Evolutionary conservation across 768 basidiomycete species (phyloP).

Genomic region (Boletellus ananas): DNA sequence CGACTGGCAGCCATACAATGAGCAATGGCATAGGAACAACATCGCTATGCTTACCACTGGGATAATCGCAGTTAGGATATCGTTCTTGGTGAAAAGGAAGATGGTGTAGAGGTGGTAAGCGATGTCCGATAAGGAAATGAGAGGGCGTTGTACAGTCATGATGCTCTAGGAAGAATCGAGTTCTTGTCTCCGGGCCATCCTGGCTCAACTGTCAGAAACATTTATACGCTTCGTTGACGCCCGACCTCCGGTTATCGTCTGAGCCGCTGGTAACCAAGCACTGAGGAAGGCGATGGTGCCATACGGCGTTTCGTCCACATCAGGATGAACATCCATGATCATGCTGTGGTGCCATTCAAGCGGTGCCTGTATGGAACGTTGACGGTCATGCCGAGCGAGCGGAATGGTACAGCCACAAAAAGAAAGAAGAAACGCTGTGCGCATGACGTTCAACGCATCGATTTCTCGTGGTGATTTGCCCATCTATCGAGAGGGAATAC

Average conservation of each 20-base stretch:
- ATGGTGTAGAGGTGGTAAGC: constrained; percentile 26
- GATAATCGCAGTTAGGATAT: constrained; percentile 44
- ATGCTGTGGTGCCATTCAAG: not conserved
- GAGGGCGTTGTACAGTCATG: constrained; percentile 19
- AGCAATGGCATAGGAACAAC: not conserved
- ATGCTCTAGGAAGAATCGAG: not conserved
- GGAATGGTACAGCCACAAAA: no score
- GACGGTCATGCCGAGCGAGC: not conserved
- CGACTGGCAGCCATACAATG: constrained; percentile 19
- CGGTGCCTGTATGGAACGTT: not conserved
- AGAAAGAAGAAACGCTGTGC: no score
- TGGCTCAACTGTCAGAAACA: not conserved
- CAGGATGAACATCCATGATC: not conserved
- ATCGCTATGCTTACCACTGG: constrained; percentile 38
- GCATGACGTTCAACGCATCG: no score
- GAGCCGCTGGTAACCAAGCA: not conserved
- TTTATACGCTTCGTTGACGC: not conserved
- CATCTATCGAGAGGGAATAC: no score
- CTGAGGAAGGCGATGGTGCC: not conserved
- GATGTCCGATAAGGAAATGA: constrained; percentile 10
- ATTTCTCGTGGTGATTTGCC: no score
- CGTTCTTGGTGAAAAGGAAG: constrained; percentile 44
- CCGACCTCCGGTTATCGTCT: not conserved
- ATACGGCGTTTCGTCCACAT: no score
- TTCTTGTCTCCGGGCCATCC: not conserved